These are phyloP conservation scores for Amaranthus palmeri DNA, from an alignment of 148 eudicot species.

Conservation along the genomic window DNA sequence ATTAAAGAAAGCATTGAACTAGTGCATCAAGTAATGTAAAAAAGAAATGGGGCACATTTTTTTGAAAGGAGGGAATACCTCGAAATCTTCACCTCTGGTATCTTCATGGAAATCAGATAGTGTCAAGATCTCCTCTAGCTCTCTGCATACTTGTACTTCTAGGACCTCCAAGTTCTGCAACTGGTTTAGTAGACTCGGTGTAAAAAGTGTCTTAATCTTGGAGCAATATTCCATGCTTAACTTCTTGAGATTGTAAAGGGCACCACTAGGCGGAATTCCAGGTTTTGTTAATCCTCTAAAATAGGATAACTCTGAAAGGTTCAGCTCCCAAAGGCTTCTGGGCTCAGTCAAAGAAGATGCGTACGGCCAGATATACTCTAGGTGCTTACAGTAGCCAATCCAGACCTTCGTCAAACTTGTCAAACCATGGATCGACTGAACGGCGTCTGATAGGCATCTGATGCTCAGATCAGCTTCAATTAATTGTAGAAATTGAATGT, in stretches of 20 bases:
- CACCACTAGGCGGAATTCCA: neutral
- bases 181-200: neutral
- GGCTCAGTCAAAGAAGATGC: neutral
- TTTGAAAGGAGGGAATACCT: neutral
- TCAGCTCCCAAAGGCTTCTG: conserved; percentile 5
- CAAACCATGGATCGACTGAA: conserved; percentile 8
- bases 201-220: conserved; percentile 7
- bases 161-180: conserved; percentile 11
- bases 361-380: conserved; percentile 11
- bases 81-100: neutral
- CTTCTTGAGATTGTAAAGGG: conserved; percentile 6
- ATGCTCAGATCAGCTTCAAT: neutral
- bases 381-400: conserved; percentile 1
- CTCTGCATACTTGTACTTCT: conserved; percentile 4
- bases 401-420: conserved; percentile 1
- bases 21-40: too few relatives aligned
- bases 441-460: conserved; percentile 8
- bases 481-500: conserved; percentile 11
- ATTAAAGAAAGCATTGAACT: too few relatives aligned
- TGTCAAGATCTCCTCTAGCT: conserved; percentile 11
- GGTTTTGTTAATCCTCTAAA: conserved; percentile 2
- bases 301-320: neutral
- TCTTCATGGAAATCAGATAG: neutral
- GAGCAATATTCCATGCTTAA: conserved; percentile 12
- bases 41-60: too few relatives aligned